Evolutionary conservation across 2,329 filamentous ascomycete genomes (phyloP).

Genomic region (Fusarium sp.): DNA sequence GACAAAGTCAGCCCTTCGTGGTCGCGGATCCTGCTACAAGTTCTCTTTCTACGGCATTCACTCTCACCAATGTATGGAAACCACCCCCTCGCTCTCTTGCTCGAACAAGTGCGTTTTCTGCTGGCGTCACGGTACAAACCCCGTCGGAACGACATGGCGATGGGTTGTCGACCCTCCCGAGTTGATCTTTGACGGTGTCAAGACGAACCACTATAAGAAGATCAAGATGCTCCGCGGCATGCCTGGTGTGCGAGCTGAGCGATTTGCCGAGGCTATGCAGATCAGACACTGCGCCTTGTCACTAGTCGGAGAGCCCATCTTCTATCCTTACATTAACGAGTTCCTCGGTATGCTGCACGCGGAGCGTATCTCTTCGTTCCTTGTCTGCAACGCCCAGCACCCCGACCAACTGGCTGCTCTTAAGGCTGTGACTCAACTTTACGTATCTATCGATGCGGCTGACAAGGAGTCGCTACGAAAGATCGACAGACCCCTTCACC

Average conservation of each 20-base stretch:
- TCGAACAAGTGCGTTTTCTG: conserved; percentile 99
- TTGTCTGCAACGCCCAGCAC: conserved; percentile 98
- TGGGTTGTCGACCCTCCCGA: conserved; percentile 96
- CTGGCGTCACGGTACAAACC: conserved; percentile 98
- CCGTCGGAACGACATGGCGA: conserved; percentile 95
- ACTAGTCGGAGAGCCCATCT: conserved; percentile 97
- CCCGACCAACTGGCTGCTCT: conserved; percentile 89
- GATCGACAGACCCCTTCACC: conserved; percentile 92
- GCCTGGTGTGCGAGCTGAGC: conserved; percentile 90
- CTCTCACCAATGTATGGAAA: conserved; percentile 98
- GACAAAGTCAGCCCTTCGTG: conserved; percentile 96
- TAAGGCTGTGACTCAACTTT: conserved; percentile 91
- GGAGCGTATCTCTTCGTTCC: conserved; percentile 91
- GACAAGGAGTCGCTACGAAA: conserved; percentile 89
- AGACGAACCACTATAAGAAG: conserved; percentile 94
- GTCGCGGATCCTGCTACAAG: conserved; percentile 96
- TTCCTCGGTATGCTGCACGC: conserved; percentile 86
- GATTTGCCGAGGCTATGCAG: conserved; percentile 92
- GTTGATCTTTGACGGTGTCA: conserved; percentile 90
- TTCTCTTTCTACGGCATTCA: conserved; percentile 97
- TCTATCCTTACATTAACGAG: conserved; percentile 97
- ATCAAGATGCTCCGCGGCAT: conserved; percentile 98
- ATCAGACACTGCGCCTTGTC: conserved; percentile 94
- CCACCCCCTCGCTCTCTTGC: conserved; percentile 94
- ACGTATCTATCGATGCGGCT: conserved; percentile 95